Conservation (phyloP, 805 yeast species). For the Pichia thaimueangensis region DNA sequence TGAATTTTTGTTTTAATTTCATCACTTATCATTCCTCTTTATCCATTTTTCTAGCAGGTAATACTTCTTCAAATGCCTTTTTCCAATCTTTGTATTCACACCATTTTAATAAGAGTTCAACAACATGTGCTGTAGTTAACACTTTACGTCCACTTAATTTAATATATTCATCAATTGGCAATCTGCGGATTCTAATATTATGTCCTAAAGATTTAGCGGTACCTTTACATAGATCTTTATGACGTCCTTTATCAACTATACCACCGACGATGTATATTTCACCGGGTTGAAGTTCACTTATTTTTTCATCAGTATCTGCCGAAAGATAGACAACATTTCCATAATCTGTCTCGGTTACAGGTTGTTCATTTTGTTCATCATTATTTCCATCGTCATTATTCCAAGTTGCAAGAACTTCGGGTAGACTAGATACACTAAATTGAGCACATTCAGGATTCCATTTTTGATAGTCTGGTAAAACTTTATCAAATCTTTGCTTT, state of each 20-base stretch:
- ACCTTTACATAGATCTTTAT: conserved; percentile 69
- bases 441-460: conserved; percentile 58
- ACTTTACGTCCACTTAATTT: conserved; percentile 81
- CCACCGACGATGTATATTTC: conserved; percentile 88
- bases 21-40: conserved; percentile 10
- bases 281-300: conserved; percentile 59
- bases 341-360: too few species aligned
- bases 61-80: conserved; percentile 73
- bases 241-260: conserved; percentile 90
- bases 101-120: conserved; percentile 78
- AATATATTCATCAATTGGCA: conserved; percentile 84
- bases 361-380: too few species aligned
- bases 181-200: conserved; percentile 55
- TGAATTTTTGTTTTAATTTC: conserved; percentile 1
- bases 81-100: conserved; percentile 79
- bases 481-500: conserved; percentile 59
- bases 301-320: conserved; percentile 74
- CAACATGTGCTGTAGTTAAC: conserved; percentile 92
- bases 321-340: conserved; percentile 61
- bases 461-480: conserved; percentile 48
- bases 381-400: conserved; percentile 55
- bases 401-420: conserved; percentile 14
- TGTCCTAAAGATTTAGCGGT: conserved; percentile 68
- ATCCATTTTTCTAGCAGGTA: conserved; percentile 68
- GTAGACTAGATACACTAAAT: conserved; percentile 38